Evolutionary conservation across 1,284 basidiomycete species (phyloP).

Genomic region (Rhodofomes roseus): DNA sequence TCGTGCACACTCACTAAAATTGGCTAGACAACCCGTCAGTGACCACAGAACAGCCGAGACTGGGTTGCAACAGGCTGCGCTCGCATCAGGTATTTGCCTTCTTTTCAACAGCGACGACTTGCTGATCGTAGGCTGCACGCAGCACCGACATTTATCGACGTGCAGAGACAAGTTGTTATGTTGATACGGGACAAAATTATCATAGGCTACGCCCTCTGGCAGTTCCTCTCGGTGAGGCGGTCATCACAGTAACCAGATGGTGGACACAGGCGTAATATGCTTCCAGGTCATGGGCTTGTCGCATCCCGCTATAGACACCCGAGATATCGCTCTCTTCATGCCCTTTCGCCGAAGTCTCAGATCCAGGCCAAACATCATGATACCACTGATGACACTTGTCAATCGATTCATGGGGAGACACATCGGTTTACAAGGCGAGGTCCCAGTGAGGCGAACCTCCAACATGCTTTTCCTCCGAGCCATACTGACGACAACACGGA

Average conservation of each 20-base stretch:
- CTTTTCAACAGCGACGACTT: neutral
- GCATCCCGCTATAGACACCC: constrained; percentile 50
- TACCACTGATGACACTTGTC: constrained; percentile 45
- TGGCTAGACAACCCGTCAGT: constrained; percentile 39
- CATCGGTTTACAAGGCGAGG: constrained; percentile 43
- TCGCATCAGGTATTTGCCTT: constrained; percentile 35
- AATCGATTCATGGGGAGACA: constrained; percentile 48
- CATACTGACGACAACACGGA: neutral
- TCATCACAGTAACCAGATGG: neutral
- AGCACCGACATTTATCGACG: constrained; percentile 48
- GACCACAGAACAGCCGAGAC: constrained; percentile 48
- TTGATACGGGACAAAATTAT: constrained; percentile 47
- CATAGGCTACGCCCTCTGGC: constrained; percentile 53
- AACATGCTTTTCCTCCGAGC: neutral
- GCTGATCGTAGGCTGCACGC: neutral
- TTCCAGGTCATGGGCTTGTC: constrained; percentile 47
- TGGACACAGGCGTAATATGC: neutral
- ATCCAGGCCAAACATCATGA: constrained; percentile 30
- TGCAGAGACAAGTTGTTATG: constrained; percentile 41
- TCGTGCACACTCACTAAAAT: neutral
- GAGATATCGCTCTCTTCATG: constrained; percentile 53
- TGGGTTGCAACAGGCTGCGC: constrained; percentile 38
- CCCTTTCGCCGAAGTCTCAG: constrained; percentile 48
- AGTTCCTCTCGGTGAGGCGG: constrained; percentile 46
- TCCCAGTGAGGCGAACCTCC: constrained; percentile 37